Evolutionary conservation across 23 red algal species (phyloP), one percentile per base, ranked within the genome.

Genomic region (Agarophyton chilense): DNA sequence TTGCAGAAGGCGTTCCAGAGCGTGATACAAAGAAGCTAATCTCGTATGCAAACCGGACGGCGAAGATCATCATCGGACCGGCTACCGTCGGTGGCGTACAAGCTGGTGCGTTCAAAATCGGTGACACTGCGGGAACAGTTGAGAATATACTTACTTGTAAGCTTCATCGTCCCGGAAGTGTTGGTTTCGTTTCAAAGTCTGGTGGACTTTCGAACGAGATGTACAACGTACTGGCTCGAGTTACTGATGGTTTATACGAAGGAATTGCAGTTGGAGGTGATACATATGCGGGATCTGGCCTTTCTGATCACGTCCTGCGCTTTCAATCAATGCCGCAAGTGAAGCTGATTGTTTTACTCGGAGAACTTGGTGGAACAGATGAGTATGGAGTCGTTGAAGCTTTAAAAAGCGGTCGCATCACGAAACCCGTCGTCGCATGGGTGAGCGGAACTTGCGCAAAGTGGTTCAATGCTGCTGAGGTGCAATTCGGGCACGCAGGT

Each of bases 401-500:
- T 65, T 51, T 99, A 1, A 83, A 92, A 32, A 60, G 56, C 34
- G 97, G 93, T n/a, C 63, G 61, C 22, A 81, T 99, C 56, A 94
- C 84, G 42, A 99, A 99, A 51, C 97, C 97, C 3, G 55, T 99
- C 10, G 93, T 99, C 22, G 97, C 93, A 40, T 99, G 97, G 97
- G 94, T 99, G 51, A 92, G 77, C 26, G 97, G 97, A 36, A 96
- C 97, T 8, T 99, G 97, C 50, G 97, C 97, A 8, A 94, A 86
- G 39, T 95, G 94, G 82, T 99, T 99, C 73, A 94, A 99, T 75
- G 74, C 84, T 54, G 51, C 97, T 9, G 97, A 99, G 56, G 97
- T 99, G 24, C 97, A 99, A 90, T 99, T 99, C 79, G 97, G 97
- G 13, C 97, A 99, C 65, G 97, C 97, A 25, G 97, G 97, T 32